phyloP scores from a whole-genome alignment of 2,329 filamentous ascomycete species.

The Chlorencoelia australis region DNA sequence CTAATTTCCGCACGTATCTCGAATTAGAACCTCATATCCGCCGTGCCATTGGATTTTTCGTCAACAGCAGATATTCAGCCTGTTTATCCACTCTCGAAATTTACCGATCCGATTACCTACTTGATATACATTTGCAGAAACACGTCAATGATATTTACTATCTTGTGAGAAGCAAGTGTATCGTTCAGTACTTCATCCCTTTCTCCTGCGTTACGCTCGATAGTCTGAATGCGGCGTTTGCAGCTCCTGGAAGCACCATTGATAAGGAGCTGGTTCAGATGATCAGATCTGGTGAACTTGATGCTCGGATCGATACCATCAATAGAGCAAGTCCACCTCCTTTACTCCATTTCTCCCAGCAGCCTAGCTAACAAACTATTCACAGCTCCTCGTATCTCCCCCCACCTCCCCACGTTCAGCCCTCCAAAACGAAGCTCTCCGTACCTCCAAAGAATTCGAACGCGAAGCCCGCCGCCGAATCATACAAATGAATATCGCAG shows the following conservation, averaged over 20 bases:
- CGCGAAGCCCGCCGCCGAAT: slow-evolving; percentile 66
- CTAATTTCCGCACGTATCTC: slow-evolving; percentile 72
- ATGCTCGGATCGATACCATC: slow-evolving; percentile 77
- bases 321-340: slow-evolving; percentile 46
- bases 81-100: slow-evolving; percentile 76
- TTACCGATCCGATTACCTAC: slow-evolving; percentile 76
- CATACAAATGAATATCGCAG: slow-evolving; percentile 64
- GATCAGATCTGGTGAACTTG: slow-evolving; percentile 62
- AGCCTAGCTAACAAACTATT: slow-evolving; percentile 8
- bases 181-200: slow-evolving; percentile 83
- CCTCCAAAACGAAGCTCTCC: slow-evolving; percentile 61
- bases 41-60: slow-evolving; percentile 81
- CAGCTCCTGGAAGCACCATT: slow-evolving; percentile 48
- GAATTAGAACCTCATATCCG: slow-evolving; percentile 92
- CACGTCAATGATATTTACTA: slow-evolving; percentile 64
- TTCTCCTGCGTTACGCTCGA: slow-evolving; percentile 80
- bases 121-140: slow-evolving; percentile 75
- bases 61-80: slow-evolving; percentile 77
- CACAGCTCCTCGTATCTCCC: slow-evolving; percentile 61
- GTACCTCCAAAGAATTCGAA: slow-evolving; percentile 61
- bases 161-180: slow-evolving; percentile 77
- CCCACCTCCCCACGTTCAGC: slow-evolving; percentile 54
- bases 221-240: slow-evolving; percentile 70
- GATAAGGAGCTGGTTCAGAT: slow-evolving; percentile 67
- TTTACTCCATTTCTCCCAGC: neutral